phyloP scores from a whole-genome alignment of 495 filamentous ascomycete genomes.

The Aspergillus bertholletiae region DNA sequence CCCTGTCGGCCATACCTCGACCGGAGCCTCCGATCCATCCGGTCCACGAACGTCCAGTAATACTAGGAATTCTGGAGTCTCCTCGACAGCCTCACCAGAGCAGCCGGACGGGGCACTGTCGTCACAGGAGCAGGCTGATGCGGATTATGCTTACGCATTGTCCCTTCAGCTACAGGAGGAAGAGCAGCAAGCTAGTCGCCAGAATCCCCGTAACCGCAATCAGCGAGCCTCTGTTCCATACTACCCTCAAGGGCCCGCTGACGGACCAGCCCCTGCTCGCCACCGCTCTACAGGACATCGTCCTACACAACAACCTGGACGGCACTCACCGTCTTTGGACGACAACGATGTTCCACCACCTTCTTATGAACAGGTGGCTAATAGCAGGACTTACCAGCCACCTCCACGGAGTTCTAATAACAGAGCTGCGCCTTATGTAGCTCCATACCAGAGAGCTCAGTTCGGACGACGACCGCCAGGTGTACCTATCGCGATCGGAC shows the following conservation, averaged over 20 bases:
- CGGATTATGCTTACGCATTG: conserved; percentile 47
- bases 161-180: conserved; percentile 48
- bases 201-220: conserved; percentile 5
- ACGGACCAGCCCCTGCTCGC: conserved; percentile 1
- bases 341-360: conserved; percentile 65
- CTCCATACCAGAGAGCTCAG: conserved; percentile 17
- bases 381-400: conserved; percentile 58
- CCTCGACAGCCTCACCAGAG: conserved; percentile 5
- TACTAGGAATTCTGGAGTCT: neutral
- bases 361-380: conserved; percentile 77
- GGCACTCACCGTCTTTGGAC: conserved; percentile 26
- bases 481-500: conserved; percentile 7
- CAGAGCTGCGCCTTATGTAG: conserved; percentile 13
- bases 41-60: conserved; percentile 30
- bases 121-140: conserved; percentile 44
- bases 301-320: conserved; percentile 9
- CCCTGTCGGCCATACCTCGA: conserved; percentile 58
- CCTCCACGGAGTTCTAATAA: conserved; percentile 56
- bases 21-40: conserved; percentile 20
- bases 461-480: conserved; percentile 16
- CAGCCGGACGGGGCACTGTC: conserved; percentile 17
- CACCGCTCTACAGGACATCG: conserved; percentile 10
- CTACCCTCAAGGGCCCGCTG: neutral
- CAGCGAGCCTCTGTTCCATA: conserved; percentile 11
- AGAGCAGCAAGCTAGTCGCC: conserved; percentile 25